Conservation (phyloP, 2,329 filamentous ascomycete species). For the Grosmannia serpens region DNA sequence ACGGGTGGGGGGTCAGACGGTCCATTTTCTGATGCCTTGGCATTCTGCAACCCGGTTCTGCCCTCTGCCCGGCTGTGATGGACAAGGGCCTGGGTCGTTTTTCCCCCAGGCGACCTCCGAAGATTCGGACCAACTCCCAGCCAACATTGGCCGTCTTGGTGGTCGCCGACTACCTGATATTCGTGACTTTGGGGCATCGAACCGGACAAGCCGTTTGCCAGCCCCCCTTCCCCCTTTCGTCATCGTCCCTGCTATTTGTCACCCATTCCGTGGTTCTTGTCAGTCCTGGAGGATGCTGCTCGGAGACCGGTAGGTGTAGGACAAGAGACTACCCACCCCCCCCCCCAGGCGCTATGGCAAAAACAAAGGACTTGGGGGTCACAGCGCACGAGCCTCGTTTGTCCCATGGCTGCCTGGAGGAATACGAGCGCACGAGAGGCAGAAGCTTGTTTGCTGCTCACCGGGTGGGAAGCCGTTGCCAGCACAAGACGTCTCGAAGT, state of each 20-base stretch:
- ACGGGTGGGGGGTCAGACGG: background rate
- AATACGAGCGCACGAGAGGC: background rate
- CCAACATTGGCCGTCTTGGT: background rate
- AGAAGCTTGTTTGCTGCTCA: too few species aligned
- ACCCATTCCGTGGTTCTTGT: background rate
- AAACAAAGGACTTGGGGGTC: background rate
- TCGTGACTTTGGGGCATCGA: too few species aligned
- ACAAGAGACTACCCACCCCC: background rate
- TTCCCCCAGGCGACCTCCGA: background rate
- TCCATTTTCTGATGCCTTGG: background rate
- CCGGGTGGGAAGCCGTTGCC: too few species aligned
- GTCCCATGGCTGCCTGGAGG: background rate
- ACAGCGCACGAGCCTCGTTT: background rate
- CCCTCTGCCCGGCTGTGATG: background rate
- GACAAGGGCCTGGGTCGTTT: background rate
- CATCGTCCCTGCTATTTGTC: too few species aligned
- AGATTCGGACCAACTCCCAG: background rate
- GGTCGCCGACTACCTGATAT: background rate
- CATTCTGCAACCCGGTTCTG: background rate
- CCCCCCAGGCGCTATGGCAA: background rate
- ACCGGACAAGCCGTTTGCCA: too few species aligned
- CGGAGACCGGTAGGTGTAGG: background rate
- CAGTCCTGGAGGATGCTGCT: too few species aligned
- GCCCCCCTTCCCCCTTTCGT: too few species aligned
- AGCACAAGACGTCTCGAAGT: too few species aligned